These are phyloP conservation scores for Ogataea populi-albae DNA, from an alignment of 805 yeast genomes.

Conservation along the genomic window DNA sequence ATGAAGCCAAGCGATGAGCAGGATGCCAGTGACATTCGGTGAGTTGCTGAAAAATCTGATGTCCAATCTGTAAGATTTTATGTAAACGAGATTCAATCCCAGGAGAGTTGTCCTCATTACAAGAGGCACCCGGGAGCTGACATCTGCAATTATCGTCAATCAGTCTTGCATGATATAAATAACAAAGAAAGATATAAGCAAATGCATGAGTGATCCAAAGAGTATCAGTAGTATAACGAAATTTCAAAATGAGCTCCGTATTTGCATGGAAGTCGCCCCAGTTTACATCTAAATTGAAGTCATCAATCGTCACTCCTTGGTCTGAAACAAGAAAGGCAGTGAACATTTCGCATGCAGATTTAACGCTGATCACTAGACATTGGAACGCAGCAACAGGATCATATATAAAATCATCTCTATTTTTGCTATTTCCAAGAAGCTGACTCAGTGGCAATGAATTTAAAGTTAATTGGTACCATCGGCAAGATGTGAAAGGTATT, in stretches of 20 bases:
- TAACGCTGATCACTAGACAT: constrained; percentile 2
- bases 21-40: constrained; percentile 5
- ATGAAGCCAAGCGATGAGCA: constrained; percentile 2
- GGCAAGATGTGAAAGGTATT: constrained; percentile 3
- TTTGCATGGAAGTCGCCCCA: constrained; percentile 2
- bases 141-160: constrained; percentile 5
- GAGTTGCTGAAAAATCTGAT: constrained; percentile 1
- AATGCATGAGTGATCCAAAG: constrained; percentile 6
- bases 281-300: neutral
- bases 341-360: constrained; percentile 4
- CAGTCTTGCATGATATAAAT: neutral
- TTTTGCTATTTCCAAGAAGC: constrained; percentile 3
- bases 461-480: constrained; percentile 4
- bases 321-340: constrained; percentile 3
- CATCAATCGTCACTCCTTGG: constrained; percentile 1
- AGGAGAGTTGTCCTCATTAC: neutral
- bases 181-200: constrained; percentile 5
- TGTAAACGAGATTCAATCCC: constrained; percentile 1
- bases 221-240: constrained; percentile 3
- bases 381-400: constrained; percentile 6
- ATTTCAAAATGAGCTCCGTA: constrained; percentile 1
- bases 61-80: constrained; percentile 1
- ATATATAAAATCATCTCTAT: neutral
- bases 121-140: neutral
- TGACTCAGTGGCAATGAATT: constrained; percentile 5